Conservation (phyloP, 2,329 filamentous ascomycete genomes). For the Colletotrichum liaoningense region DNA sequence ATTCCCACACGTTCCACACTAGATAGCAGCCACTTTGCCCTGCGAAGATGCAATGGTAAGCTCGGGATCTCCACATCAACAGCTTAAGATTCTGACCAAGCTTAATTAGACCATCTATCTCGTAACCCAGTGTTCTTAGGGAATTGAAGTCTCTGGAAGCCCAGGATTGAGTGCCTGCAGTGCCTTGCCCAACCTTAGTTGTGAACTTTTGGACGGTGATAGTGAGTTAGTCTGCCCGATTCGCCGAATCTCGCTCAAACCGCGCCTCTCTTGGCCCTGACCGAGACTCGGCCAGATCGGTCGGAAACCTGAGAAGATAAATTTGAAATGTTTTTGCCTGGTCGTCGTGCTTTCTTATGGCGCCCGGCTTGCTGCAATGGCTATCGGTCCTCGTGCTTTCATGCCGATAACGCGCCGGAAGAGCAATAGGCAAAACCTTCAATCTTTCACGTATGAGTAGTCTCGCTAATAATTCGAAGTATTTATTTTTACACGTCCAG, state of each 20-base stretch:
- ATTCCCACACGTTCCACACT: not conserved
- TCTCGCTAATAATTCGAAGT: no score
- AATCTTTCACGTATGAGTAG: no score
- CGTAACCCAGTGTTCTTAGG: not conserved
- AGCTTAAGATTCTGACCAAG: not conserved
- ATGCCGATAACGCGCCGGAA: not conserved
- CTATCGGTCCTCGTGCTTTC: not conserved
- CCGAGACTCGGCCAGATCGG: not conserved
- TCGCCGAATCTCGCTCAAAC: no score
- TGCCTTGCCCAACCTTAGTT: not conserved
- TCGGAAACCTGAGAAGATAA: not conserved
- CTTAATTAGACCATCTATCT: not conserved
- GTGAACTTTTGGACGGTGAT: not conserved
- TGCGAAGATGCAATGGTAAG: not conserved
- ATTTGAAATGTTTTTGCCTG: not conserved
- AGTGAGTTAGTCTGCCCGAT: not conserved
- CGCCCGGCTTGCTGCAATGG: no score
- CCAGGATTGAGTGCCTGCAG: not conserved
- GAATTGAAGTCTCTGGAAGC: not conserved
- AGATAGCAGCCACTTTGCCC: not conserved
- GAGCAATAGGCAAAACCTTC: no score
- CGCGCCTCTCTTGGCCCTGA: not conserved
- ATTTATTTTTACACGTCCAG: no score
- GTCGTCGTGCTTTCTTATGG: no score
- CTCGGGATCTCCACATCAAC: not conserved